Base-by-base conservation (phyloP, 164 flowering plant genomes). In the Sextonia rubra region DNA sequence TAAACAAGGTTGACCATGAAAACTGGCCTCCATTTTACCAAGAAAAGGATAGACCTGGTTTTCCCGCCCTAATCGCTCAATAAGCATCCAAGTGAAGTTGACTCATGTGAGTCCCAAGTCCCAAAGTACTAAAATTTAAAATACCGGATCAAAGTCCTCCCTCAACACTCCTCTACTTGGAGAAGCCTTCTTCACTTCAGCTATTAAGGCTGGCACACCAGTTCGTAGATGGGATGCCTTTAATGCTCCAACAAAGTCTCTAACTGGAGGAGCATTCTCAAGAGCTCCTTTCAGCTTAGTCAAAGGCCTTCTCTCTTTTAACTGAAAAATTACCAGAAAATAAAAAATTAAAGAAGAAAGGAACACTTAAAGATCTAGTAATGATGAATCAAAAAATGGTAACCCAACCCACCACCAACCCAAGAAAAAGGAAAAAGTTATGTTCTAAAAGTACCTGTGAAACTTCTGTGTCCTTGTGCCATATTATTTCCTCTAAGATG, bases 161-260 rank as follows among this genome's bases (percentile, higher is more conserved):
- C 95, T 84, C 25, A 95, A 63, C 44, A 95, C 78, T 72, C 99
- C 99, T 86, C 94, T 85, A 78, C 98, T 93, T 25, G 99, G 99
- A 82, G 99, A 95, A 73, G 99, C 99, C 87, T 95, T 95, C 83
- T 95, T 95, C 63, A 95, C 99, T 84, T 95, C 99, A 70, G 99
- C 99, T 71, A 95, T 95, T 76, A 95, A 83, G 76, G 91, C 98
- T 58, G 99, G 98, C 63, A 89, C 63, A 60, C 91, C 90, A 75
- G 98, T 95, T 63, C 94, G 84, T 7, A 60, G 17, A 78, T 88
- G 55, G 70, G 97, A 84, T 52, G 87, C 88, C 80, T 64, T 91
- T 47, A 95, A 86, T 76, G 97, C 94, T 60, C 94, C 98, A 76
- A 93, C 63, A 61, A 95, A 95, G 81, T 95, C 98, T 80, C 88